Evolutionary conservation across 2,329 filamentous ascomycete species (phyloP).

Genomic region (Coniochaeta sp.): DNA sequence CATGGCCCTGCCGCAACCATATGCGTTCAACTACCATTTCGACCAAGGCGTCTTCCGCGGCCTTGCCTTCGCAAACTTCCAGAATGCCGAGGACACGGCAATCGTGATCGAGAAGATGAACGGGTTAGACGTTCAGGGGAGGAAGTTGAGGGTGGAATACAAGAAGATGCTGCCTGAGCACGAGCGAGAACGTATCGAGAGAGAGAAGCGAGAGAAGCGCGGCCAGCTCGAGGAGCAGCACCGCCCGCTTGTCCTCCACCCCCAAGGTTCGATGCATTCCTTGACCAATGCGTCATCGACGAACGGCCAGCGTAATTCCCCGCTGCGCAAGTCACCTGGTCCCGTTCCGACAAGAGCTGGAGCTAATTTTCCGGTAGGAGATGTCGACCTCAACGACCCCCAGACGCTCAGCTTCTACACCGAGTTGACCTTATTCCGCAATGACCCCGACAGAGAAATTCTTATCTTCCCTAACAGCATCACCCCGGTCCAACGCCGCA

Average conservation of each 20-base stretch:
- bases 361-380: slow-evolving; percentile 9
- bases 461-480: slow-evolving; percentile 78
- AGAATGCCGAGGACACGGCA: slow-evolving; percentile 87
- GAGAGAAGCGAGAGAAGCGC: slow-evolving; percentile 91
- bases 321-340: slow-evolving; percentile 36
- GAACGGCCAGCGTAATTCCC: slow-evolving; percentile 27
- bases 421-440: slow-evolving; percentile 80
- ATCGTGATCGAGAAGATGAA: slow-evolving; percentile 92
- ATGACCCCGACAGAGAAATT: slow-evolving; percentile 61
- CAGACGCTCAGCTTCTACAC: slow-evolving; percentile 83
- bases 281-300: slow-evolving; percentile 56
- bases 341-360: slow-evolving; percentile 5
- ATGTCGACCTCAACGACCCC: slow-evolving; percentile 81
- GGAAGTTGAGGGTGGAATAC: slow-evolving; percentile 94
- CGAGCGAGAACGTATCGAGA: slow-evolving; percentile 90
- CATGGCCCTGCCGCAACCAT: slow-evolving; percentile 85
- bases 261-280: slow-evolving; percentile 80
- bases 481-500: slow-evolving; percentile 75
- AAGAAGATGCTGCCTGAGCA: slow-evolving; percentile 98
- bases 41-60: slow-evolving; percentile 96
- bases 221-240: slow-evolving; percentile 97
- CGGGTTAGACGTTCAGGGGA: slow-evolving; percentile 87
- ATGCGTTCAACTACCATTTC: slow-evolving; percentile 99
- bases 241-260: slow-evolving; percentile 67
- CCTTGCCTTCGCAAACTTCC: slow-evolving; percentile 96